Percentiles rank a stretch among this genome's conserved stretches.
phyloP scores from a whole-genome alignment of 345 rosid species.

The Streptanthus diversifolius region DNA sequence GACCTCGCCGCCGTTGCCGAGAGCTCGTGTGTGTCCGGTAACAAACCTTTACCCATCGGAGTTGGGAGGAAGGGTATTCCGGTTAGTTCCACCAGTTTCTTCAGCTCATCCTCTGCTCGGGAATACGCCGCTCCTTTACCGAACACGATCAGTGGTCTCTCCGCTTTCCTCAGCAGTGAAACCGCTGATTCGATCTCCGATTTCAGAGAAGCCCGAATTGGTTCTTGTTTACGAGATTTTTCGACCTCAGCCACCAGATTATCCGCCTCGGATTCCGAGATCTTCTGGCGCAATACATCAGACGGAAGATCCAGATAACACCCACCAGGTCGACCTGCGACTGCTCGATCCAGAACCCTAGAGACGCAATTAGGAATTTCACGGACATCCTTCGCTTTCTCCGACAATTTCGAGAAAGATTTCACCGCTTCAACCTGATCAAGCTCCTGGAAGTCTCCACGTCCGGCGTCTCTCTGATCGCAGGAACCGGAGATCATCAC shows the following conservation, averaged over 20 bases:
- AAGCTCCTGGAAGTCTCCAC: constrained; percentile 94
- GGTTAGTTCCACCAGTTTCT: constrained; percentile 62
- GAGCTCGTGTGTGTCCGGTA: constrained; percentile 81
- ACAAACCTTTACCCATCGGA: constrained; percentile 98
- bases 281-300: constrained; percentile 76
- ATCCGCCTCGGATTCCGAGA: constrained; percentile 68
- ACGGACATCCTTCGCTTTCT: constrained; percentile 53
- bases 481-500: constrained; percentile 94
- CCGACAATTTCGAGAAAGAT: constrained; percentile 70
- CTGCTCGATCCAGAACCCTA: constrained; percentile 64
- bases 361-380: constrained; percentile 76
- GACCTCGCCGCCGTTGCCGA: constrained; percentile 95
- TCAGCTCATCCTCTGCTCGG: constrained; percentile 68
- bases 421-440: constrained; percentile 85
- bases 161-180: constrained; percentile 58
- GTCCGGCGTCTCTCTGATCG: constrained; percentile 73
- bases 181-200: constrained; percentile 65
- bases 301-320: constrained; percentile 89
- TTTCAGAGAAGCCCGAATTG: constrained; percentile 6
- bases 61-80: constrained; percentile 93
- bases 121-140: constrained; percentile 96
- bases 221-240: constrained; percentile 10
- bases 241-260: constrained; percentile 41
- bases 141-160: constrained; percentile 87
- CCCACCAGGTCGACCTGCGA: constrained; percentile 78